phyloP scores from a whole-genome alignment of 164 flowering plant species.

The Berberis thunbergii region DNA sequence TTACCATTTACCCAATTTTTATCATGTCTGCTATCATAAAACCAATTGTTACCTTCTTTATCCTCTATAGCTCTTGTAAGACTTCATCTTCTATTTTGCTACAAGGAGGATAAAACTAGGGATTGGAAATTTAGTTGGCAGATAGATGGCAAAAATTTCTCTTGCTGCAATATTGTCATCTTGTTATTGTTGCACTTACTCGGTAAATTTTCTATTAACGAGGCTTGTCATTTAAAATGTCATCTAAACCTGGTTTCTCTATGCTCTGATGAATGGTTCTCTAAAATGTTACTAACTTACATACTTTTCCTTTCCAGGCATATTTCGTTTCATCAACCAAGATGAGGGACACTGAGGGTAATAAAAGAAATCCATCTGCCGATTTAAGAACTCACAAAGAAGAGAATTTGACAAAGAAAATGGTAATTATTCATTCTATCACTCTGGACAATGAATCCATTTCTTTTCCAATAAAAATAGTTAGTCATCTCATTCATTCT shows the following conservation, averaged over 20 bases:
- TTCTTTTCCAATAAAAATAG: not conserved
- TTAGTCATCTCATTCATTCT: not conserved
- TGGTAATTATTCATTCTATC: not conserved
- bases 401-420: conserved; percentile 28
- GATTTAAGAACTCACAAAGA: conserved; percentile 20
- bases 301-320: conserved; percentile 30
- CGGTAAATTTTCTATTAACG: no score
- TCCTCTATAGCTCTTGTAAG: no score
- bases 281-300: not conserved
- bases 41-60: no score
- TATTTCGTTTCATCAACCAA: conserved; percentile 54
- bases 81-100: no score
- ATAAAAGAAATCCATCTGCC: conserved; percentile 29
- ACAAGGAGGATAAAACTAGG: no score
- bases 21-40: no score
- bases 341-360: conserved; percentile 37
- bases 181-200: no score
- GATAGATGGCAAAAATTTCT: no score
- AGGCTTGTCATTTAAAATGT: no score
- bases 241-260: not conserved
- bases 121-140: no score
- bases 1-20: no score
- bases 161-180: no score
- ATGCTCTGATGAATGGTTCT: not conserved
- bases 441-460: not conserved